Evolutionary conservation across 495 filamentous ascomycete genomes (phyloP).

Genomic region (Clohesyomyces aquaticus): DNA sequence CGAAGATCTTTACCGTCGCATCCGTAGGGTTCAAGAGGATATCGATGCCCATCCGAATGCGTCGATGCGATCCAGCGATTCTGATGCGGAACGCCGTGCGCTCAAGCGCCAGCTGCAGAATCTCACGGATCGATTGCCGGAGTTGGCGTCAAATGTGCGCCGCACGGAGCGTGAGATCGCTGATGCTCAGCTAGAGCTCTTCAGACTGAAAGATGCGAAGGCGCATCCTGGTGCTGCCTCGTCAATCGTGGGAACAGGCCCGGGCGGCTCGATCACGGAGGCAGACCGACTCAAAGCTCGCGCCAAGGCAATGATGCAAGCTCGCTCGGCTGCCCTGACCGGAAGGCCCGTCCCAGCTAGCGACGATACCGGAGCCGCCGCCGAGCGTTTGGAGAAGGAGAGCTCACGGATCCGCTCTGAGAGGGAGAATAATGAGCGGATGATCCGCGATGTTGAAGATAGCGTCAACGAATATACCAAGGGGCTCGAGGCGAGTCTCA

Average conservation of each 20-base stretch:
- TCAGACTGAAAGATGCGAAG: constrained; percentile 91
- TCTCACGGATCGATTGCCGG: constrained; percentile 85
- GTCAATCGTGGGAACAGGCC: constrained; percentile 90
- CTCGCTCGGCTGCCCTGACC: constrained; percentile 87
- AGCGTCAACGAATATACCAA: constrained; percentile 88
- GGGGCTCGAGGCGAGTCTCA: constrained; percentile 82
- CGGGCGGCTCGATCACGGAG: constrained; percentile 89
- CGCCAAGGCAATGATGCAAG: constrained; percentile 97
- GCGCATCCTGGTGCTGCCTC: constrained; percentile 80
- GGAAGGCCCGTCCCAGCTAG: constrained; percentile 71
- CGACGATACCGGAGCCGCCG: constrained; percentile 67
- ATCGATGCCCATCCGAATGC: constrained; percentile 91
- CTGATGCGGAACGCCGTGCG: constrained; percentile 80
- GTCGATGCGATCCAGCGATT: constrained; percentile 71
- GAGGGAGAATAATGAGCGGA: constrained; percentile 88
- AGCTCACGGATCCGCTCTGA: constrained; percentile 77
- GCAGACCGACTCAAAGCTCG: constrained; percentile 92
- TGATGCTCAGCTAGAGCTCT: constrained; percentile 90
- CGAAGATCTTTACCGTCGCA: constrained; percentile 90
- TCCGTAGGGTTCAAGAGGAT: constrained; percentile 93
- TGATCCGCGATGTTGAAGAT: constrained; percentile 96
- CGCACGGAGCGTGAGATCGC: constrained; percentile 90
- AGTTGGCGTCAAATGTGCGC: constrained; percentile 88
- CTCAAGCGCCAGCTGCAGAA: constrained; percentile 87
- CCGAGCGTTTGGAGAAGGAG: constrained; percentile 82